Percentiles rank a stretch among this genome's conserved stretches.
phyloP scores from a whole-genome alignment of 306 rosid genomes.

The Carpinus viminea region DNA sequence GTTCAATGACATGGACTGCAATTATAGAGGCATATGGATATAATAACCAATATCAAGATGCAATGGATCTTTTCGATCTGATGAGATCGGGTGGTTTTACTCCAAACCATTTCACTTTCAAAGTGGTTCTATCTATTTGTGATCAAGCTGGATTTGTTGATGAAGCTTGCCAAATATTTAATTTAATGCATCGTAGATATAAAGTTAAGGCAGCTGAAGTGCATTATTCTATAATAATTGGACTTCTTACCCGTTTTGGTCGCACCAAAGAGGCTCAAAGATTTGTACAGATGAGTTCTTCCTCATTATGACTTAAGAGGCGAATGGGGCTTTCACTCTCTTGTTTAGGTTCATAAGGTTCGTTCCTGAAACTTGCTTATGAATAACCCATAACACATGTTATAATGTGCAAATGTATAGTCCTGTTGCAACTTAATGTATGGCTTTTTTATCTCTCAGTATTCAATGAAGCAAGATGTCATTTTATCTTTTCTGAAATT shows the following conservation, averaged over 20 bases:
- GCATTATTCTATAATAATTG: conserved; percentile 47
- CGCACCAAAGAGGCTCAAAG: conserved; percentile 57
- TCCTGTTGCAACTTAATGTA: conserved; percentile 2
- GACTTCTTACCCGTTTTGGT: conserved; percentile 62
- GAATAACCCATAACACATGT: background rate
- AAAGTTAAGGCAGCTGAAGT: conserved; percentile 53
- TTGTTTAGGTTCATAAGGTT: conserved; percentile 20
- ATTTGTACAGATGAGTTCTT: conserved; percentile 49
- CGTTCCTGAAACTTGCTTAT: conserved; percentile 8
- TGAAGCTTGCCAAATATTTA: conserved; percentile 59
- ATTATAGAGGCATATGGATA: conserved; percentile 62
- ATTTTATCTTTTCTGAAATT: no score
- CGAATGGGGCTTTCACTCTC: conserved; percentile 10
- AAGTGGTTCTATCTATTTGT: conserved; percentile 58
- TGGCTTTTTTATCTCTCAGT: background rate
- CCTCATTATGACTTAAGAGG: conserved; percentile 26
- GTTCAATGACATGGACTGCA: conserved; percentile 84
- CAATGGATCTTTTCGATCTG: conserved; percentile 50
- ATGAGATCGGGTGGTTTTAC: conserved; percentile 48
- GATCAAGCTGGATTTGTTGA: conserved; percentile 67
- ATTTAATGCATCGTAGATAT: conserved; percentile 50
- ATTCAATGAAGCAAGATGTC: no score
- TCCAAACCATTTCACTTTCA: conserved; percentile 69
- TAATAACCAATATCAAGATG: conserved; percentile 50
- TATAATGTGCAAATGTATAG: conserved; percentile 17